Percentiles rank a stretch among this genome's conserved stretches.
Conservation (phyloP, 169 alveolate genomes). For the Plasmodium knowlesi region DNA sequence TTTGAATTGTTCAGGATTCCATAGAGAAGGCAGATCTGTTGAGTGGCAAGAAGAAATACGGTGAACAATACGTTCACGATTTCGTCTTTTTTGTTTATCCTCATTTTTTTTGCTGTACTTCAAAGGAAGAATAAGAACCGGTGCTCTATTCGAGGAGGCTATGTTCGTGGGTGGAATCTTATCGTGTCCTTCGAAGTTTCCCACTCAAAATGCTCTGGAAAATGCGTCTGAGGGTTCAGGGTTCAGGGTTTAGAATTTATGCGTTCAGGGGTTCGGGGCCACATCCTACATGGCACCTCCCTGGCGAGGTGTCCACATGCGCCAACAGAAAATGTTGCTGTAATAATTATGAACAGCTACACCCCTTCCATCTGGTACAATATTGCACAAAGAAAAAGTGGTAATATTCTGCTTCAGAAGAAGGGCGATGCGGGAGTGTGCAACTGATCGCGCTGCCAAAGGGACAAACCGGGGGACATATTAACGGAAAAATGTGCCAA, state of each 20-base stretch:
- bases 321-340: neutral
- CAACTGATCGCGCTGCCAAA: neutral
- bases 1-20: constrained; percentile 2
- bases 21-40: constrained; percentile 38
- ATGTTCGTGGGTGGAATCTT: neutral
- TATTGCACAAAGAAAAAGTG: neutral
- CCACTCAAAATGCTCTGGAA: neutral
- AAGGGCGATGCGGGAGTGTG: neutral
- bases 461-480: neutral
- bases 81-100: constrained; percentile 42
- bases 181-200: neutral
- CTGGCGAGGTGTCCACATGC: neutral
- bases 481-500: neutral
- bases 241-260: too few relatives aligned
- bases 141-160: neutral
- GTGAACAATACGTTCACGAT: constrained; percentile 55
- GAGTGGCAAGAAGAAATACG: constrained; percentile 18
- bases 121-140: neutral
- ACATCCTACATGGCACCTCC: neutral
- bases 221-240: neutral
- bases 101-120: constrained; percentile 21
- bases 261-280: too few relatives aligned
- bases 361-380: neutral
- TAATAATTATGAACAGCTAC: neutral
- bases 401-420: neutral